Percentiles rank a stretch among this genome's conserved stretches.
phyloP scores from a whole-genome alignment of 2,329 filamentous ascomycete species.

The Tolypocladium sp. region DNA sequence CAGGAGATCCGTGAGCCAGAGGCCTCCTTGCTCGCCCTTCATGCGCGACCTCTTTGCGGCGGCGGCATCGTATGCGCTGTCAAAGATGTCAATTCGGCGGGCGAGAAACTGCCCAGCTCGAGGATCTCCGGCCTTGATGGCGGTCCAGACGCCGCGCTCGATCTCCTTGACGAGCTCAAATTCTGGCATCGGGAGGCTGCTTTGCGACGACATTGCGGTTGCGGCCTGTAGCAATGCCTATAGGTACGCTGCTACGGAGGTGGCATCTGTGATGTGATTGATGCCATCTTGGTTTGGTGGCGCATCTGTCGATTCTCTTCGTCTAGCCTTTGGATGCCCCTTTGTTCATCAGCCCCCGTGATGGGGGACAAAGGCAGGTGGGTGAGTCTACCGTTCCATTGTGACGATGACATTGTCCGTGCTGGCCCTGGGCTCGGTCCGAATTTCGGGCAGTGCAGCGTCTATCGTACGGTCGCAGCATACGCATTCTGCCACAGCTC shows the following conservation, averaged over 20 bases:
- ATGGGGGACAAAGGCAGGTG: not conserved
- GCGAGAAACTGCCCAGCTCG: constrained; percentile 25
- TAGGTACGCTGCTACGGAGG: not conserved
- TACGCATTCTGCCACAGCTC: not conserved
- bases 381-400: not conserved
- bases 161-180: constrained; percentile 22
- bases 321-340: not conserved
- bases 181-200: constrained; percentile 3
- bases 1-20: constrained; percentile 17
- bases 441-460: not conserved
- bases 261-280: not conserved
- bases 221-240: not conserved
- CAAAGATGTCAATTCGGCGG: constrained; percentile 9
- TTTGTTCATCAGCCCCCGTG: not conserved
- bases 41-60: not conserved
- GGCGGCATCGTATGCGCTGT: constrained; percentile 1
- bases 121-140: constrained; percentile 14
- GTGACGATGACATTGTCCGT: not conserved
- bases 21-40: constrained; percentile 3
- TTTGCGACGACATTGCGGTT: not conserved
- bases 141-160: constrained; percentile 19
- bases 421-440: not conserved
- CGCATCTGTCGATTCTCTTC: not conserved
- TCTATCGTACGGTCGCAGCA: not conserved
- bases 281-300: not conserved